A percentile compares a stretch with the other conserved stretches of the same genome.
These are phyloP conservation scores for Colletotrichum abscissum DNA, from an alignment of 2,329 filamentous ascomycete species.

Conservation along the genomic window DNA sequence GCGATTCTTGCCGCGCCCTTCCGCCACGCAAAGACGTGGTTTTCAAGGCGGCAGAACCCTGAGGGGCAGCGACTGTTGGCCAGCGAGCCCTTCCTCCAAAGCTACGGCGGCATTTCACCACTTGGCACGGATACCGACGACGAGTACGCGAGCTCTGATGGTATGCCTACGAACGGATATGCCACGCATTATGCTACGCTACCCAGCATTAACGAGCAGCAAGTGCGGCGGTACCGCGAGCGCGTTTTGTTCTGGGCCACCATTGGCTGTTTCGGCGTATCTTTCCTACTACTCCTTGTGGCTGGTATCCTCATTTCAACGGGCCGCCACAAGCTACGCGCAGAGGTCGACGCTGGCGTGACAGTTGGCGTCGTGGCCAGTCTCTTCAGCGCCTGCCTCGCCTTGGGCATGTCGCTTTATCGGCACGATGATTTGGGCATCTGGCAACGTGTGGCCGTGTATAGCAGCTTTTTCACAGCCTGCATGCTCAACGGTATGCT, in stretches of 20 bases:
- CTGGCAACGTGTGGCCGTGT: slow-evolving; percentile 54
- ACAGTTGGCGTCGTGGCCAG: slow-evolving; percentile 76
- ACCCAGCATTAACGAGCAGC: slow-evolving; percentile 63
- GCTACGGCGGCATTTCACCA: slow-evolving; percentile 38
- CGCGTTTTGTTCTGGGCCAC: slow-evolving; percentile 65
- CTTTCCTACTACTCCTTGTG: slow-evolving; percentile 73
- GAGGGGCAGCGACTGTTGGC: slow-evolving; percentile 20
- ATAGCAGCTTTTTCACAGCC: slow-evolving; percentile 48
- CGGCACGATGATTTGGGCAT: slow-evolving; percentile 57
- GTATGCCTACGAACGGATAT: slow-evolving; percentile 60
- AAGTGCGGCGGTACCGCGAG: slow-evolving; percentile 62
- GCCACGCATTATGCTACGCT: slow-evolving; percentile 64
- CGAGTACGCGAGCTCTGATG: slow-evolving; percentile 65
- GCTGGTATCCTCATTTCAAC: slow-evolving; percentile 74
- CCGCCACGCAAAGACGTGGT: slow-evolving; percentile 63
- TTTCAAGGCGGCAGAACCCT: slow-evolving; percentile 43
- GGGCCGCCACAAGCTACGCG: slow-evolving; percentile 72
- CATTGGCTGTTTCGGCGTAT: slow-evolving; percentile 65
- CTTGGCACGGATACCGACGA: slow-evolving; percentile 53
- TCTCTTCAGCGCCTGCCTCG: slow-evolving; percentile 71
- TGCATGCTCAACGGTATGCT: slow-evolving; percentile 58
- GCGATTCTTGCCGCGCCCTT: slow-evolving; percentile 61
- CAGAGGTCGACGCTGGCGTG: slow-evolving; percentile 81
- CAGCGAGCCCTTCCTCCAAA: slow-evolving; percentile 20
- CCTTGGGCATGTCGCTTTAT: slow-evolving; percentile 68